Evolutionary conservation across 805 yeast species (phyloP).

Genomic region (Ogataea neopini): DNA sequence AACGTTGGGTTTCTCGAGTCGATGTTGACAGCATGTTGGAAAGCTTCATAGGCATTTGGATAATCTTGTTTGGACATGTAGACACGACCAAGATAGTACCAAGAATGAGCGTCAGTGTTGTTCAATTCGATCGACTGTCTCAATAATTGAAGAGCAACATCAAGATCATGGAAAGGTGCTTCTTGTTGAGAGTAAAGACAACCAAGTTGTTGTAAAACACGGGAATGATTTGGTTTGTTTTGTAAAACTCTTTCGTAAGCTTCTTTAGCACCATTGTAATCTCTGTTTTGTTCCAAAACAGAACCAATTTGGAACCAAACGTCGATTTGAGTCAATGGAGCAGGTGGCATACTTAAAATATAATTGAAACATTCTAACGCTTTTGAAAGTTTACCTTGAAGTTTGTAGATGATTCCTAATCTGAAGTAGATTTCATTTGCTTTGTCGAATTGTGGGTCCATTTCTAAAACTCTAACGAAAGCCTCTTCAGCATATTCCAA

Average conservation of each 20-base stretch:
- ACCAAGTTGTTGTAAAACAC: constrained; percentile 93
- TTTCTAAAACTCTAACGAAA: constrained; percentile 89
- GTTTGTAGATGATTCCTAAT: constrained; percentile 93
- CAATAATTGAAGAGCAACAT: constrained; percentile 76
- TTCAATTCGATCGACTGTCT: constrained; percentile 89
- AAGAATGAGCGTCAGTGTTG: constrained; percentile 88
- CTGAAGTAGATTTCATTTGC: constrained; percentile 96
- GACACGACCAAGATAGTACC: constrained; percentile 96
- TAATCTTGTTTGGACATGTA: constrained; percentile 96
- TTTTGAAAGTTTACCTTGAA: constrained; percentile 81
- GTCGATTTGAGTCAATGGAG: constrained; percentile 93
- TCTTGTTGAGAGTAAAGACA: constrained; percentile 84
- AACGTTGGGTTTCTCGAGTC: constrained; percentile 97
- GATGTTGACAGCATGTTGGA: constrained; percentile 97
- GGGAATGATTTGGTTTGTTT: constrained; percentile 92
- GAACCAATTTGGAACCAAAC: constrained; percentile 99
- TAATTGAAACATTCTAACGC: constrained; percentile 95
- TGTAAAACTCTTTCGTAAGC: constrained; percentile 92
- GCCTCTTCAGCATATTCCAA: constrained; percentile 98
- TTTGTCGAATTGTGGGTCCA: constrained; percentile 95
- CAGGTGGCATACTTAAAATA: constrained; percentile 87
- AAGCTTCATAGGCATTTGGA: constrained; percentile 95
- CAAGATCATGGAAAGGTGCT: constrained; percentile 74
- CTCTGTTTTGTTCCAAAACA: constrained; percentile 91
- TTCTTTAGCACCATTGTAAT: constrained; percentile 87